Percentiles rank a stretch among this genome's conserved stretches.
These are phyloP conservation scores for Volvariella volvacea DNA, from an alignment of 1,284 basidiomycete genomes.

Conservation along the genomic window DNA sequence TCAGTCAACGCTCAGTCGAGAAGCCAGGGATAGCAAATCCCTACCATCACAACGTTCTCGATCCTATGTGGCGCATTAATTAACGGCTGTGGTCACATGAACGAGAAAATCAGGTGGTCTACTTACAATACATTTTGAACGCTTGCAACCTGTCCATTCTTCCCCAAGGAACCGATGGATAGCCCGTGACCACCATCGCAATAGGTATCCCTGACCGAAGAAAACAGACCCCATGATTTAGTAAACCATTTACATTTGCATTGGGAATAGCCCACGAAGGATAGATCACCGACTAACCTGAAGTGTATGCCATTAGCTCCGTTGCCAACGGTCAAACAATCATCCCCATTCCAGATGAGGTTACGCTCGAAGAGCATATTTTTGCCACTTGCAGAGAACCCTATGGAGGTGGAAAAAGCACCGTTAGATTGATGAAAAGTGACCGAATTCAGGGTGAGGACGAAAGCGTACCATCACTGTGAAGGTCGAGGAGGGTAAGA, in stretches of 20 bases:
- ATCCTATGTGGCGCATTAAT: conserved; percentile 26
- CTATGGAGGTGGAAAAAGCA: conserved; percentile 18
- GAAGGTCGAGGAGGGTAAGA: background rate
- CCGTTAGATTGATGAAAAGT: background rate
- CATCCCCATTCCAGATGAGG: conserved; percentile 51
- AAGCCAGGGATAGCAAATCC: conserved; percentile 3
- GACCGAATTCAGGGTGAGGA: background rate
- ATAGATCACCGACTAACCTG: conserved; percentile 24
- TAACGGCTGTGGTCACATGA: background rate
- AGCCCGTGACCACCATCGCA: conserved; percentile 57
- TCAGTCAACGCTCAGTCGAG: background rate
- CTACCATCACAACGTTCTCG: conserved; percentile 49
- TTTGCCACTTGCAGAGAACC: conserved; percentile 51
- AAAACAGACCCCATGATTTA: too few species aligned
- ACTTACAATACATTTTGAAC: conserved; percentile 50
- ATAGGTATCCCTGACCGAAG: conserved; percentile 44
- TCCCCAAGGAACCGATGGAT: conserved; percentile 54
- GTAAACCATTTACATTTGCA: background rate
- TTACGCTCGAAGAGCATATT: conserved; percentile 55
- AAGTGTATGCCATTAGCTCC: conserved; percentile 53
- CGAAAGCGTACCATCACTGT: conserved; percentile 27
- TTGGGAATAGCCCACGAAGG: background rate
- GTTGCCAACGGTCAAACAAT: conserved; percentile 52
- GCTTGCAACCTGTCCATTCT: conserved; percentile 41
- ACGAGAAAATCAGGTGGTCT: too few species aligned